Evolutionary conservation across 345 rosid species (phyloP).

Genomic region (Lepidium sativum): DNA sequence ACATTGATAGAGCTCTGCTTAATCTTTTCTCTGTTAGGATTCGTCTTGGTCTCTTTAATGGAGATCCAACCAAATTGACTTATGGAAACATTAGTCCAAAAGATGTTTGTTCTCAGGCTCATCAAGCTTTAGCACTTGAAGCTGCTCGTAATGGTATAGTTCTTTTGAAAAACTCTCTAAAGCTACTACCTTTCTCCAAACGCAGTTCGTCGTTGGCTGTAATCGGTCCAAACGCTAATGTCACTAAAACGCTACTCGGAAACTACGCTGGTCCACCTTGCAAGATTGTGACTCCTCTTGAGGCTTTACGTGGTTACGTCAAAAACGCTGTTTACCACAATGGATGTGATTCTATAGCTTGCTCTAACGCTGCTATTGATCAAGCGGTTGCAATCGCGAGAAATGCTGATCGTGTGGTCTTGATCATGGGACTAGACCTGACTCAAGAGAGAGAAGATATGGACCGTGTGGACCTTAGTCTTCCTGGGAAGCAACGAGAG

Average conservation of each 20-base stretch:
- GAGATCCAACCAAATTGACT: slow-evolving; percentile 47
- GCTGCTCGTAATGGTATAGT: slow-evolving; percentile 86
- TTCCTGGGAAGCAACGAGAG: slow-evolving; percentile 72
- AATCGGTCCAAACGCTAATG: slow-evolving; percentile 76
- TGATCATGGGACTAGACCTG: slow-evolving; percentile 83
- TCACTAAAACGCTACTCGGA: slow-evolving; percentile 49
- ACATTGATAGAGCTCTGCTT: slow-evolving; percentile 62
- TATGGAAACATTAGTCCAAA: slow-evolving; percentile 59
- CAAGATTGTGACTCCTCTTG: slow-evolving; percentile 46
- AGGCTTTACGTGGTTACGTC: slow-evolving; percentile 46
- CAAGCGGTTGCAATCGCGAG: slow-evolving; percentile 47
- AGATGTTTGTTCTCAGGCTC: slow-evolving; percentile 58
- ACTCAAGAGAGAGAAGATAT: slow-evolving; percentile 64
- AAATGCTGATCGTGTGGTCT: slow-evolving; percentile 53
- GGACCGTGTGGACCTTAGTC: slow-evolving; percentile 59
- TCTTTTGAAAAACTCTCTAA: slow-evolving; percentile 56
- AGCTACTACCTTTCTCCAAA: slow-evolving; percentile 55
- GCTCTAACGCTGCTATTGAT: slow-evolving; percentile 45
- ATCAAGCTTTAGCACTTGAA: slow-evolving; percentile 74
- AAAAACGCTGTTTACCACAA: slow-evolving; percentile 36
- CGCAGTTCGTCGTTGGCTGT: slow-evolving; percentile 51
- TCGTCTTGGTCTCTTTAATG: slow-evolving; percentile 84
- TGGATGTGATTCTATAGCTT: slow-evolving; percentile 65
- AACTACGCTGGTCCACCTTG: slow-evolving; percentile 86
- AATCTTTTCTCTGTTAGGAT: slow-evolving; percentile 74